These are phyloP conservation scores for Cutaneotrichosporon cavernicola DNA, from an alignment of 1,284 basidiomycete species.

Conservation along the genomic window DNA sequence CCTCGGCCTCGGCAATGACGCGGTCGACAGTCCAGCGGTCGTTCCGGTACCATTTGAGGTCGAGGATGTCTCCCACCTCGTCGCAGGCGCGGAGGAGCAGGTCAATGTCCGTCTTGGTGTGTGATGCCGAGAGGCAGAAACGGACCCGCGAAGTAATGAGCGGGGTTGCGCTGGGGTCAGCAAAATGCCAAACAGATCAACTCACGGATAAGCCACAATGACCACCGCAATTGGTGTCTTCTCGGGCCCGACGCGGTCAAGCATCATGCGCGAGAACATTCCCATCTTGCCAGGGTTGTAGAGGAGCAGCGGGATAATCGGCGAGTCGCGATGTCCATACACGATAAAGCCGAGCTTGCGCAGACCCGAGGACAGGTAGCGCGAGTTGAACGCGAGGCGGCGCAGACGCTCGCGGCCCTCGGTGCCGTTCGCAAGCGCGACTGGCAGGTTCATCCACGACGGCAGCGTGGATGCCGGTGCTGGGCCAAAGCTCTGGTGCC, in stretches of 20 bases:
- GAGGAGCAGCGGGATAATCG: constrained; percentile 88
- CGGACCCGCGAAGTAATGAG: constrained; percentile 85
- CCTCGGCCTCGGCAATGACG: constrained; percentile 70
- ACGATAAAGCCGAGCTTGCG: constrained; percentile 95
- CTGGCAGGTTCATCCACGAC: constrained; percentile 69
- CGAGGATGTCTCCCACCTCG: constrained; percentile 83
- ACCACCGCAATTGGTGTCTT: constrained; percentile 71
- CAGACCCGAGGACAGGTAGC: constrained; percentile 84
- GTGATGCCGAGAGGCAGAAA: constrained; percentile 91
- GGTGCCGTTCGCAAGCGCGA: constrained; percentile 68
- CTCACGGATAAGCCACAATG: constrained; percentile 74
- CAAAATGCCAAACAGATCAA: constrained; percentile 30
- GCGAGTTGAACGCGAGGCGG: constrained; percentile 90
- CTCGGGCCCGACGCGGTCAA: constrained; percentile 63
- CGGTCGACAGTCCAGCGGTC: constrained; percentile 81
- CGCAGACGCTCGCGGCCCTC: constrained; percentile 81
- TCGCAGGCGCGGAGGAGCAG: constrained; percentile 81
- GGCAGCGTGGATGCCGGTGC: constrained; percentile 65
- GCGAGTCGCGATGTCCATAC: constrained; percentile 86
- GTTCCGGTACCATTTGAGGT: constrained; percentile 71
- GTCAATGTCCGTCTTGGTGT: constrained; percentile 97
- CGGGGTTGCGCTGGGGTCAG: constrained; percentile 72
- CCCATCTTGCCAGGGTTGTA: constrained; percentile 94
- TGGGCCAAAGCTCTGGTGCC: constrained; percentile 58
- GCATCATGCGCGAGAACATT: constrained; percentile 85